Base-by-base conservation (phyloP, 2,329 filamentous ascomycete species). In the Claviceps monticola region DNA sequence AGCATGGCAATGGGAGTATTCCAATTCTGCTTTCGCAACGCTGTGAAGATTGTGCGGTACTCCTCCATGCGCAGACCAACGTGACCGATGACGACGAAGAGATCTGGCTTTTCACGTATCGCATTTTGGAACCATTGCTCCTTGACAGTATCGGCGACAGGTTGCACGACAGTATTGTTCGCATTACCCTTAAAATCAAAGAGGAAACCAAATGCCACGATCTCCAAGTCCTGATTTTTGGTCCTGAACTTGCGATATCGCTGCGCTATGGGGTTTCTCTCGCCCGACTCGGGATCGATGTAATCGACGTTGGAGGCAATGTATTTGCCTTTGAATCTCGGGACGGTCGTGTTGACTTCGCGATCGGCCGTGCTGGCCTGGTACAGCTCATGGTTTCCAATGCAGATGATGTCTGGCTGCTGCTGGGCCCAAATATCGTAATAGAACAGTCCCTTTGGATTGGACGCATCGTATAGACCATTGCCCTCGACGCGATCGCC, bases 381-480 rank as follows among this genome's bases (percentile, higher is more conserved):
- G 72, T 98, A 98, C 13, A 98, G 78, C 71, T 98, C 93, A 70
- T 98, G 93, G 62, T 98, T 98, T 48, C 93, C 93, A 1, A 84
- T 84, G 59, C 83, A 91, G 47, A 97, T 76, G 26, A 95, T 70
- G 63, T 97, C 91, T 58, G 96, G 82, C 44, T 82, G 69, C 63
- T 95, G 88, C 62, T 94, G 74, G 55, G 82, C 83, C 63, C 93
- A 82, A 51, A 97, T 93, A 56, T 91, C 86, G 63, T 88, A 91
- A 1, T 88, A 88, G 65, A 89, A 96, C 61, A 83, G 76, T 21
- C 93, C 93, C 63, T 94, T 94, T 8, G 93, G 93, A 29, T 77
- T 74, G 0, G 89, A 95, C 5, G 83, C 85, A 64, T 97, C 93
- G 68, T 95, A 97, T 4, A 98, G 78, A 1, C 91, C 93, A 64